phyloP scores from a whole-genome alignment of 2,329 filamentous ascomycete species.

The Helminthosporium solani region DNA sequence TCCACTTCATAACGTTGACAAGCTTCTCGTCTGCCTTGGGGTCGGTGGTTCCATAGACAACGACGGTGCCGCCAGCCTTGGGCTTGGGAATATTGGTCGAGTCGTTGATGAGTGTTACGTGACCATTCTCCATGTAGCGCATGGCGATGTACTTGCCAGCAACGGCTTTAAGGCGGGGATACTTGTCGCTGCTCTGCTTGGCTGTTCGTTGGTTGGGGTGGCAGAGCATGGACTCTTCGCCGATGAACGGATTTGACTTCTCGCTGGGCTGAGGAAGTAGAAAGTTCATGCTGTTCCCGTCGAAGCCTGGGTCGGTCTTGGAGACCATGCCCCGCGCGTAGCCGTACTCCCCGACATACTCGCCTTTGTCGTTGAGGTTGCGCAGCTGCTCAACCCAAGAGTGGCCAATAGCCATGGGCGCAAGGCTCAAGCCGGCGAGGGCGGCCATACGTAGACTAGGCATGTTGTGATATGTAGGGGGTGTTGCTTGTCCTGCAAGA shows the following conservation, averaged over 20 bases:
- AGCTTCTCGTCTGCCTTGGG: conserved; percentile 58
- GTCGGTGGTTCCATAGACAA: conserved; percentile 52
- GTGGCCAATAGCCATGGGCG: conserved; percentile 51
- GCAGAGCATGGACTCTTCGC: conserved; percentile 61
- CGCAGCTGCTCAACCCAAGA: conserved; percentile 80
- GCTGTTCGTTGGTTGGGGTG: conserved; percentile 61
- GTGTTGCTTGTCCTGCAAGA: conserved; percentile 1
- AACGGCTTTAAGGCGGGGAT: conserved; percentile 61
- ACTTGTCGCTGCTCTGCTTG: conserved; percentile 53
- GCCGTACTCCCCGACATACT: conserved; percentile 68
- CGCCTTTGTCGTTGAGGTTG: conserved; percentile 71
- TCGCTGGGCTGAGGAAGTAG: conserved; percentile 54
- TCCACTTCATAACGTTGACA: conserved; percentile 76
- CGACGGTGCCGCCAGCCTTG: conserved; percentile 47
- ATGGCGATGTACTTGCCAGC: conserved; percentile 51
- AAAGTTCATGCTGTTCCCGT: conserved; percentile 60
- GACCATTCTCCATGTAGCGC: conserved; percentile 55
- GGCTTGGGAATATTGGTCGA: conserved; percentile 44
- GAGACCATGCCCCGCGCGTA: conserved; percentile 71
- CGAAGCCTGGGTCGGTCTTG: conserved; percentile 59
- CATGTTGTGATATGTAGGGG: conserved; percentile 12
- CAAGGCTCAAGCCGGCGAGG: conserved; percentile 21
- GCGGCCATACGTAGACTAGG: conserved; percentile 15
- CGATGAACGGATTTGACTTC: conserved; percentile 48
- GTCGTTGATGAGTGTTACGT: conserved; percentile 47